These are phyloP conservation scores for Eucalyptus shirleyi DNA, from an alignment of 345 rosid genomes.

Conservation along the genomic window DNA sequence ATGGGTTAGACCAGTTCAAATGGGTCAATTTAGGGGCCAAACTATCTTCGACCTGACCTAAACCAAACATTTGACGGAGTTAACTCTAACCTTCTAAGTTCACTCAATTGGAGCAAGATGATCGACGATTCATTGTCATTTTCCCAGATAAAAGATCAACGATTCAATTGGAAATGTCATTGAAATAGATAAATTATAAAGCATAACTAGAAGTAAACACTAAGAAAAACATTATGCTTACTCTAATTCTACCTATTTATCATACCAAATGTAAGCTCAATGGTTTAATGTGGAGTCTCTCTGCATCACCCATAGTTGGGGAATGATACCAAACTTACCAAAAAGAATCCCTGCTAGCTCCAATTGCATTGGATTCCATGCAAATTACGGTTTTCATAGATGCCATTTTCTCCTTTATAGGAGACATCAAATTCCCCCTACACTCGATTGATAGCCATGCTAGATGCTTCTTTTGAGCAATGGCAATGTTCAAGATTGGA, in stretches of 20 bases:
- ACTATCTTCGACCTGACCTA: not conserved
- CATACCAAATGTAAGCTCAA: not conserved
- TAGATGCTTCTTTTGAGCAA: not conserved
- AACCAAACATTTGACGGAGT: not conserved
- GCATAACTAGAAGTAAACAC: not conserved
- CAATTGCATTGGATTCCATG: not conserved
- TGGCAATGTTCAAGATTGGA: not conserved
- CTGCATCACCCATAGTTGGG: not conserved
- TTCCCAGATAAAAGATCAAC: not conserved
- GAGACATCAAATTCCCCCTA: not conserved
- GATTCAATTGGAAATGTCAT: not conserved
- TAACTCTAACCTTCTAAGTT: not conserved
- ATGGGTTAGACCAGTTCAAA: not conserved
- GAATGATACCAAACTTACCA: not conserved
- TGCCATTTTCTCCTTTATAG: not conserved
- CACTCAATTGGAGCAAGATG: not conserved
- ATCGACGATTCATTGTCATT: rapidly evolving
- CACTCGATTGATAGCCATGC: not conserved
- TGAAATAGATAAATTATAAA: not conserved
- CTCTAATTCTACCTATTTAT: not conserved
- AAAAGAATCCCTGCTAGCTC: not conserved
- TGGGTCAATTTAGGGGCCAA: not conserved
- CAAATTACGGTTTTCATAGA: not conserved
- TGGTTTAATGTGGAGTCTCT: not conserved
- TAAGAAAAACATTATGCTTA: not conserved